phyloP scores from a whole-genome alignment of 2,329 filamentous ascomycete species.

The Fusarium vanettenii region DNA sequence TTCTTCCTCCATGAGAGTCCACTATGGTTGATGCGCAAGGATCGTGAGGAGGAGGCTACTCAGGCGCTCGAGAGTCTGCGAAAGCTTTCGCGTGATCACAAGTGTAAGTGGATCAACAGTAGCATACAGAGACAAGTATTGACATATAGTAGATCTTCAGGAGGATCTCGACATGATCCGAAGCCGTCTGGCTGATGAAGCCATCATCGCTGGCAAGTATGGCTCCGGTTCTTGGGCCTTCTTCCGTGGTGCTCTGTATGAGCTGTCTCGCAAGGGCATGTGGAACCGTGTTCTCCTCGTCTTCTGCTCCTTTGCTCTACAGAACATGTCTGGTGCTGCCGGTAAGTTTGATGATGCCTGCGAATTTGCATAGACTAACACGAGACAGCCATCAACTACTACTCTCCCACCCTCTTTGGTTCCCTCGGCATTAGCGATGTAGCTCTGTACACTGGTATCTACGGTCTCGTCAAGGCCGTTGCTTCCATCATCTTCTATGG shows the following conservation, averaged over 20 bases:
- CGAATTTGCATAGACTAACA: neutral
- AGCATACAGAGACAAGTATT: neutral
- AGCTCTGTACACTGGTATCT: constrained; percentile 62
- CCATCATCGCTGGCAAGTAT: constrained; percentile 46
- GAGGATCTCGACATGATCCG: constrained; percentile 62
- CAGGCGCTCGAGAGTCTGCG: constrained; percentile 53
- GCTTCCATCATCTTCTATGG: constrained; percentile 56
- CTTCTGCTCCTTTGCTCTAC: constrained; percentile 52
- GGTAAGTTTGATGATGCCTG: constrained; percentile 31
- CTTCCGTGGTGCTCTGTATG: constrained; percentile 49
- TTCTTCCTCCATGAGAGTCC: constrained; percentile 59
- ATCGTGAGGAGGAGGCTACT: constrained; percentile 48
- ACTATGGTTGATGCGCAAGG: constrained; percentile 52
- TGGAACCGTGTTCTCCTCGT: constrained; percentile 53
- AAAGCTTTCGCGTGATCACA: constrained; percentile 54
- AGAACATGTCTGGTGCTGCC: constrained; percentile 55
- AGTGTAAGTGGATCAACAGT: constrained; percentile 32
- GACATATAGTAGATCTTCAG: constrained; percentile 51
- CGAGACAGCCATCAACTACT: constrained; percentile 54
- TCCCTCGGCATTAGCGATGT: constrained; percentile 59
- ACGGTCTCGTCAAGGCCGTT: constrained; percentile 58
- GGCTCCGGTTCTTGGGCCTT: constrained; percentile 49
- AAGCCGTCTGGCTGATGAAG: constrained; percentile 50
- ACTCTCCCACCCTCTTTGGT: constrained; percentile 55
- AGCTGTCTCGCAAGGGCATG: constrained; percentile 54